Conservation (phyloP, 495 filamentous ascomycete genomes). For the Pyronema omphalodes region DNA sequence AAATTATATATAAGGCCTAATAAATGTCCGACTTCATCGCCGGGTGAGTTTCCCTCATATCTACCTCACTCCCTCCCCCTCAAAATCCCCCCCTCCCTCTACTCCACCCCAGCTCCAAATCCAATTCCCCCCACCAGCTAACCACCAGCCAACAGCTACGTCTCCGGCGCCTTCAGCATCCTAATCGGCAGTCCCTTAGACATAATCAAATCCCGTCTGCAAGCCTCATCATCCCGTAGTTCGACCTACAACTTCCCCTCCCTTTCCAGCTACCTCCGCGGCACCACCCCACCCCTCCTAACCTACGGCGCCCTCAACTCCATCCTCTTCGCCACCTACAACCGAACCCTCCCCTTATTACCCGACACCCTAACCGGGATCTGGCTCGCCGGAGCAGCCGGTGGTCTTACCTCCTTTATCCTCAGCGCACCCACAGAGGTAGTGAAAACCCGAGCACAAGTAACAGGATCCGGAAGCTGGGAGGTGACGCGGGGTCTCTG, state of each 20-base stretch:
- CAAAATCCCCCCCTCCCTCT: not conserved
- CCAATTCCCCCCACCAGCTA: too few species aligned
- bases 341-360: conserved; percentile 47
- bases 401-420: conserved; percentile 63
- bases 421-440: conserved; percentile 64
- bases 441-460: conserved; percentile 68
- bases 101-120: not conserved
- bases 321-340: conserved; percentile 70
- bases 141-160: conserved; percentile 34
- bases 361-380: conserved; percentile 35
- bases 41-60: too few species aligned
- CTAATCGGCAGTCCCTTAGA: conserved; percentile 78
- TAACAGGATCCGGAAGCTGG: conserved; percentile 38
- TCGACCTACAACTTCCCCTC: conserved; percentile 2
- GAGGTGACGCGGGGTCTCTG: conserved; percentile 42
- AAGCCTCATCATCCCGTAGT: conserved; percentile 33
- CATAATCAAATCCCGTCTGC: conserved; percentile 63
- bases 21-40: conserved; percentile 18
- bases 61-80: too few species aligned
- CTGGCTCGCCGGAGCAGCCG: conserved; percentile 57
- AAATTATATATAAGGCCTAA: not conserved
- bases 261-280: conserved; percentile 24
- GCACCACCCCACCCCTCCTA: conserved; percentile 61
- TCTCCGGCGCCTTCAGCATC: conserved; percentile 66
- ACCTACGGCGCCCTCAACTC: conserved; percentile 83